A percentile compares a stretch with the other conserved stretches of the same genome.
Evolutionary conservation across 2,329 filamentous ascomycete genomes (phyloP).

Genomic region (Colletotrichum aenigma): DNA sequence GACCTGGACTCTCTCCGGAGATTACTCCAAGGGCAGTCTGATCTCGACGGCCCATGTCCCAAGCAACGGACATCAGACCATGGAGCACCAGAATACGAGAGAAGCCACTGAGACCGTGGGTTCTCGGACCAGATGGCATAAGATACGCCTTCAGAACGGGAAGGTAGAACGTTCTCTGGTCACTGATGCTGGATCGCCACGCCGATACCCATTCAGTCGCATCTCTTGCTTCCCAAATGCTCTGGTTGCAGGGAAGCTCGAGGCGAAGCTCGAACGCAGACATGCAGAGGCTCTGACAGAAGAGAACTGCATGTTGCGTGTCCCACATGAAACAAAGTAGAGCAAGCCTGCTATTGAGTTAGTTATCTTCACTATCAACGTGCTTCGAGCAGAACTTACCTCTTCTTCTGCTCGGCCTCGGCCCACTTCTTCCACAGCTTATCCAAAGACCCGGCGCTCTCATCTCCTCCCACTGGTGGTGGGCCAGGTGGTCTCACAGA

Average conservation of each 20-base stretch:
- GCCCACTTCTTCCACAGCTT: slow-evolving; percentile 57
- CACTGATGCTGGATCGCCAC: slow-evolving; percentile 26
- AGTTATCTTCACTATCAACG: rapidly evolving
- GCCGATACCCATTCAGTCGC: slow-evolving; percentile 54
- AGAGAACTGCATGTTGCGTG: slow-evolving; percentile 66
- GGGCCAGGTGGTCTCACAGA: slow-evolving; percentile 30
- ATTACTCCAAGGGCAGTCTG: slow-evolving; percentile 60
- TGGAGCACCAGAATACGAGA: slow-evolving; percentile 61
- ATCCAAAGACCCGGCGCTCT: slow-evolving; percentile 43
- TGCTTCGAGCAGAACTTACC: slow-evolving; percentile 32
- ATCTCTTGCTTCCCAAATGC: slow-evolving; percentile 61
- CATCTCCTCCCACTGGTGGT: slow-evolving; percentile 23
- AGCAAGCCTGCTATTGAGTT: slow-evolving; percentile 41
- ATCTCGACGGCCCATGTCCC: slow-evolving; percentile 66
- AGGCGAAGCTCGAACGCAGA: slow-evolving; percentile 66
- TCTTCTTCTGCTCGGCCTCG: slow-evolving; percentile 62
- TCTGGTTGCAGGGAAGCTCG: slow-evolving; percentile 57
- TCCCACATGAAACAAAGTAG: slow-evolving; percentile 71
- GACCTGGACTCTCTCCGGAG: slow-evolving; percentile 18
- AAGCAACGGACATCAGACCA: slow-evolving; percentile 66
- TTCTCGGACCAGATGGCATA: slow-evolving; percentile 42
- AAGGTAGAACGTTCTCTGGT: slow-evolving; percentile 48
- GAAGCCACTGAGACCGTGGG: slow-evolving; percentile 50
- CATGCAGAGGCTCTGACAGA: slow-evolving; percentile 71
- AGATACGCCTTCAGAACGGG: slow-evolving; percentile 61